Base-by-base conservation (phyloP, 1,284 basidiomycete genomes). In the Apiotrichum veenhuisii region DNA sequence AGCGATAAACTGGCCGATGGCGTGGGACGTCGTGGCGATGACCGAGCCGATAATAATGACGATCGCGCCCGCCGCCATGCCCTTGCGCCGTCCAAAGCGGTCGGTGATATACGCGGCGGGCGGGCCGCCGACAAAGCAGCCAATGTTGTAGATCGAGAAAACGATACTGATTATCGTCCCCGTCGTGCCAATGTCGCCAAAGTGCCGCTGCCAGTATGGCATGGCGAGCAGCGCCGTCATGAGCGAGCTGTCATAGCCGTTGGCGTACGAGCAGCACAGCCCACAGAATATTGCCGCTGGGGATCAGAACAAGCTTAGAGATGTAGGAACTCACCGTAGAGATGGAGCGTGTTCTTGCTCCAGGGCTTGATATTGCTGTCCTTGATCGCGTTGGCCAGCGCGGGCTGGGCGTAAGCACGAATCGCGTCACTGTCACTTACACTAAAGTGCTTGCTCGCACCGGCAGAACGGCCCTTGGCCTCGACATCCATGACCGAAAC, bases 61-160 rank as follows among this genome's bases (percentile, higher is more conserved):
- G 11, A 44, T 37, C 14, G 64, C 63, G 25, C 82, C 82, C 33
- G 75, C 57, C 55, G 80, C 80, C 82, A 84, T 84, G 54, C 80
- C 82, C 25, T 78, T 79, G 23, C 82, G 78, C 49, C 82, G 80
- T 22, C 83, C 83, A 50, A 80, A 78, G 27, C 73, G 71, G 67
- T 83, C 82, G 11, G 41, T 45, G n/a, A 56, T 26, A 18, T 36
- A 27, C 14, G 61, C 57, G 1, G 57, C 54, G 37, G 53, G 20
- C 1, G 57, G 57, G 2, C 25, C 26, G 18, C 37, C 52, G 46
- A 49, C 10, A 11, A 54, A 25, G 37, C 27, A 30, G 26, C 52
- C 52, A 4, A 34, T 36, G 37, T 25, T 25, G 48, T 50, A 50
- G 12, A 50, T 40, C 15, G 48, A 36, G 20, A 48, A 34, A 11